A percentile compares a stretch with the other conserved stretches of the same genome.
Conservation (phyloP, 768 basidiomycete genomes). For the Auricularia heimuer region DNA sequence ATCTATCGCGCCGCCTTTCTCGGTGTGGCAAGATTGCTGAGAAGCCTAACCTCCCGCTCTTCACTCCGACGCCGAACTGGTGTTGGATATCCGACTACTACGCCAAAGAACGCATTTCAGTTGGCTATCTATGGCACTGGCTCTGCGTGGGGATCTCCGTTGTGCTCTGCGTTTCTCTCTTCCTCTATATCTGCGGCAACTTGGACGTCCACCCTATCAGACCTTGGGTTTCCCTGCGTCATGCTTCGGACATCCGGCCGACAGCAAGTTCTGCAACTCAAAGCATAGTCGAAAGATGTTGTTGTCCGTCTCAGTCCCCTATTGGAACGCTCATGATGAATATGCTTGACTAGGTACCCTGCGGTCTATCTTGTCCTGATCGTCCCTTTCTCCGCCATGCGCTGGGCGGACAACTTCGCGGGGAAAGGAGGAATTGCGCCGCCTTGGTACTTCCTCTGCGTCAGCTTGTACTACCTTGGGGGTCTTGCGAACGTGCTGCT, state of each 20-base stretch:
- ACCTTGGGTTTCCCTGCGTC: not conserved
- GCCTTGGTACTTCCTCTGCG: constrained; percentile 5
- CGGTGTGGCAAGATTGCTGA: not conserved
- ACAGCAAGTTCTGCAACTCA: not conserved
- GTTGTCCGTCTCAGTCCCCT: constrained; percentile 5
- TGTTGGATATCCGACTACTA: constrained; percentile 8
- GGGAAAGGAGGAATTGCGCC: not conserved
- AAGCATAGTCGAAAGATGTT: constrained; percentile 8
- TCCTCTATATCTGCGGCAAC: constrained; percentile 11
- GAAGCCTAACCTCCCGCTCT: not conserved
- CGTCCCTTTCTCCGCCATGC: constrained; percentile 3
- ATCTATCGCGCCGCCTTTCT: not conserved
- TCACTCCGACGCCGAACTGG: constrained; percentile 9
- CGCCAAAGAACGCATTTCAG: not conserved
- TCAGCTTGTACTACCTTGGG: constrained; percentile 7
- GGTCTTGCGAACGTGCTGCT: constrained; percentile 12
- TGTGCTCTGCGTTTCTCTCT: constrained; percentile 8
- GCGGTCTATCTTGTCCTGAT: not conserved
- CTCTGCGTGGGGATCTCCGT: constrained; percentile 10
- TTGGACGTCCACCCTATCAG: constrained; percentile 2
- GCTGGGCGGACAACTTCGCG: constrained; percentile 1
- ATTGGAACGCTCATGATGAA: not conserved
- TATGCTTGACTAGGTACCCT: not conserved
- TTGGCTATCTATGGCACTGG: constrained; percentile 9
- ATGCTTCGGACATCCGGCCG: not conserved